phyloP scores from a whole-genome alignment of 2,329 filamentous ascomycete species.

The Hymenotorrendiella dingleyae region DNA sequence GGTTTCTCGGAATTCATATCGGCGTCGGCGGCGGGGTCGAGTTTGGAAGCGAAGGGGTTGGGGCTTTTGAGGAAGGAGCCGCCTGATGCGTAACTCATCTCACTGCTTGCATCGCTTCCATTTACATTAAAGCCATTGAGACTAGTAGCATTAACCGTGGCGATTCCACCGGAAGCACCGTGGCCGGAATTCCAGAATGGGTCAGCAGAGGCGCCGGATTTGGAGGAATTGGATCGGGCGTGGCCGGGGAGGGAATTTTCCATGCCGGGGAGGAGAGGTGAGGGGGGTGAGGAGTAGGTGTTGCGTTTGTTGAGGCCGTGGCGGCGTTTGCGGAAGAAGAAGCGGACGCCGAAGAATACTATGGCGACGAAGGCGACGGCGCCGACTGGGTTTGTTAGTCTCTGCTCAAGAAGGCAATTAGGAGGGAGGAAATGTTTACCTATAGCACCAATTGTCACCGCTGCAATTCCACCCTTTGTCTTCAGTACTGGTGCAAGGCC shows the following conservation, averaged over 20 bases:
- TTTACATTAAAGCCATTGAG: no score
- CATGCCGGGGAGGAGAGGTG: constrained; percentile 10
- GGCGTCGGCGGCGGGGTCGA: no score
- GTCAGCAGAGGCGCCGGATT: constrained; percentile 3
- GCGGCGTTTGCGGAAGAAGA: constrained; percentile 14
- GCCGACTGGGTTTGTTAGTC: constrained; percentile 7
- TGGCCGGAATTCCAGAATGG: constrained; percentile 6
- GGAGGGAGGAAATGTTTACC: constrained; percentile 2
- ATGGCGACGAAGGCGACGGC: constrained; percentile 8
- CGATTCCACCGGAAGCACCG: background rate
- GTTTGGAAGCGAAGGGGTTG: no score
- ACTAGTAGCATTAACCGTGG: no score
- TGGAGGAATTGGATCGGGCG: constrained; percentile 14
- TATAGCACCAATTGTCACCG: constrained; percentile 8
- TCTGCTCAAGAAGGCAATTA: background rate
- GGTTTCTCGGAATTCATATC: no score
- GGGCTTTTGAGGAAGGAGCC: no score
- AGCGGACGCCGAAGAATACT: constrained; percentile 15
- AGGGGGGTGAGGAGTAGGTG: constrained; percentile 13
- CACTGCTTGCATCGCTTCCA: no score
- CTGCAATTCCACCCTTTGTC: constrained; percentile 1
- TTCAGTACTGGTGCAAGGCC: background rate
- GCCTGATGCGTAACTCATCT: no score
- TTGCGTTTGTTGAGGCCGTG: constrained; percentile 2
- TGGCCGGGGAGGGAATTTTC: constrained; percentile 11